Percentiles rank a stretch among this genome's conserved stretches.
Evolutionary conservation across 2,329 filamentous ascomycete species (phyloP).

Genomic region (Aspergillus sclerotialis): DNA sequence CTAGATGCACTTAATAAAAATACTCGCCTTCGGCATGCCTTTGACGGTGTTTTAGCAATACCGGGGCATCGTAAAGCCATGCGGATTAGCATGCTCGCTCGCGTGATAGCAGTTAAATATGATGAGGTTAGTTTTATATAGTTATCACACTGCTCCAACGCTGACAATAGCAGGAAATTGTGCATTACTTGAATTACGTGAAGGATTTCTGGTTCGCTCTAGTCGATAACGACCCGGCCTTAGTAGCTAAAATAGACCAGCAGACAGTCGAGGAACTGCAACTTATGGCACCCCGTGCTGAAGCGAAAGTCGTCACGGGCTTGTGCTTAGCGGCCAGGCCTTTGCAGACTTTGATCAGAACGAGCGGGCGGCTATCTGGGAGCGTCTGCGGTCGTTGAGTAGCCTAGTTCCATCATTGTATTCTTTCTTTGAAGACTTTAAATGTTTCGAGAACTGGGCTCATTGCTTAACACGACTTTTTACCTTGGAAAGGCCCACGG

Average conservation of each 20-base stretch:
- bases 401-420: background rate
- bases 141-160: slow-evolving; percentile 1
- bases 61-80: slow-evolving; percentile 25
- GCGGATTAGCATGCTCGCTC: slow-evolving; percentile 20
- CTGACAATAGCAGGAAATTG: slow-evolving; percentile 20
- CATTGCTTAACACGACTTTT: background rate
- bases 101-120: slow-evolving; percentile 21
- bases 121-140: slow-evolving; percentile 22
- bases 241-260: slow-evolving; percentile 22
- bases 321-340: slow-evolving; percentile 16
- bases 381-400: background rate
- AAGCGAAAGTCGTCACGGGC: slow-evolving; percentile 18
- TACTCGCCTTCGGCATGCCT: slow-evolving; percentile 17
- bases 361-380: background rate
- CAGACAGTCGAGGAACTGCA: slow-evolving; percentile 26
- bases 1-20: slow-evolving; percentile 10
- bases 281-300: slow-evolving; percentile 19
- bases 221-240: slow-evolving; percentile 16
- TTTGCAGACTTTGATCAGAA: background rate
- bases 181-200: slow-evolving; percentile 25
- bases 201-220: slow-evolving; percentile 26
- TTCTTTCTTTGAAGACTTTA: background rate
- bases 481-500: background rate
- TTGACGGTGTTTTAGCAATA: slow-evolving; percentile 26
- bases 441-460: background rate